Evolutionary conservation across 768 basidiomycete species (phyloP), one percentile per base, ranked within the genome.

Genomic region (Lentinula sp.): DNA sequence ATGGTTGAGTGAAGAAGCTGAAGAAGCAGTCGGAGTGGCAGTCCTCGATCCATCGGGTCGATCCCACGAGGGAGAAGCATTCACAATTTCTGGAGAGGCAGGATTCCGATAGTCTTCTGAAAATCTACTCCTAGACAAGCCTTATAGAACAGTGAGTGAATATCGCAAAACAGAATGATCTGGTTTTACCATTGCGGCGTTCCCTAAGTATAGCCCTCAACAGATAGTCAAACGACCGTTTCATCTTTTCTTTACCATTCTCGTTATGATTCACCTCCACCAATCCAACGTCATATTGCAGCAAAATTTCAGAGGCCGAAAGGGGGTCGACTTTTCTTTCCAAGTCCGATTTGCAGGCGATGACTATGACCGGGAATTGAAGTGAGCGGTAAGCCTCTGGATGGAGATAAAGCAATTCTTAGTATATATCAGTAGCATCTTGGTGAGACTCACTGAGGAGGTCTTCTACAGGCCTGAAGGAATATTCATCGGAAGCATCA

Each of bases 301-400:
- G 73, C 45, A 89, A 76, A 45, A 86, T 70, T 18, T 72, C 75
- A 20, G 76, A 66, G 4, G 84, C 86, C 51, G 72, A 73, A 57
- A 77, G 73, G 9, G 88, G 84, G 64, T 87, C 80, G n/a, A 92
- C 77, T 43, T 75, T 76, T 42, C 75, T 76, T 18, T 78, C 77
- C 18, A 88, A 74, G 68, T 96, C 91, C 5, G 87, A 86, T 72
- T 97, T 98, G 76, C 94, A 93, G 4, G 91, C 93, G 13, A 98
- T 77, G 12, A 93, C 89, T 49, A 96, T 79, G 28, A 83, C 75
- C 8, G 90, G 83, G 41, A 89, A 74, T 61, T 81, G 81, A 68
- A 84, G 73, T 56, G 79, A 75, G 66, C 74, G 76, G 72, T 84
- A 87, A 61, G 81, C 74, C 66, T 79, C 91, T 93, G 66, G 23